Conservation (phyloP, 306 rosid species). For the Macrotyloma uniflorum region DNA sequence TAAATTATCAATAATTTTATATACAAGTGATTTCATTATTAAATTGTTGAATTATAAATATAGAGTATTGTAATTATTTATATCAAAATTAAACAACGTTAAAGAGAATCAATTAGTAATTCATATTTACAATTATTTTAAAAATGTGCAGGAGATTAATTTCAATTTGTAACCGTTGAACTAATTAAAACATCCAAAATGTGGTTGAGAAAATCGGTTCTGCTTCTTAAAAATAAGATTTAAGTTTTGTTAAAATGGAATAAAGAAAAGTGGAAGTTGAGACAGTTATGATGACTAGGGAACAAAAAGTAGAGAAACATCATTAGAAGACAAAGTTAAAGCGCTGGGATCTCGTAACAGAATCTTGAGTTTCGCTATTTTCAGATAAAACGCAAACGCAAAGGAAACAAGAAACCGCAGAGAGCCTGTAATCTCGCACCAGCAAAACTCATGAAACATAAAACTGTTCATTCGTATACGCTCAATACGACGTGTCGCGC, state of each 20-base stretch:
- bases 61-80: too few relatives aligned
- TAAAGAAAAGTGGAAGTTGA: neutral
- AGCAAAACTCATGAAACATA: neutral
- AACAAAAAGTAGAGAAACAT: neutral
- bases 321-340: neutral
- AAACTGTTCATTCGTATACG: neutral
- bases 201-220: neutral
- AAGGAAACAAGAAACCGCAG: neutral
- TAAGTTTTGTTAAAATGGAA: neutral
- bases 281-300: neutral
- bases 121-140: too few relatives aligned
- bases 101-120: too few relatives aligned
- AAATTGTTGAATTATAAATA: too few relatives aligned
- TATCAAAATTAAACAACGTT: too few relatives aligned
- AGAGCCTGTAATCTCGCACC: neutral
- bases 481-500: conserved; percentile 23
- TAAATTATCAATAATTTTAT: too few relatives aligned
- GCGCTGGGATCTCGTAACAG: neutral
- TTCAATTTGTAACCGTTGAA: too few relatives aligned
- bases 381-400: neutral
- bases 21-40: too few relatives aligned
- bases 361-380: neutral
- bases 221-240: neutral
- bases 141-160: too few relatives aligned
- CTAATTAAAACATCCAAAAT: too few relatives aligned